Evolutionary conservation across 2,329 filamentous ascomycete genomes (phyloP), one percentile per base, ranked within the genome.

Genomic region (Penicillium sp.): DNA sequence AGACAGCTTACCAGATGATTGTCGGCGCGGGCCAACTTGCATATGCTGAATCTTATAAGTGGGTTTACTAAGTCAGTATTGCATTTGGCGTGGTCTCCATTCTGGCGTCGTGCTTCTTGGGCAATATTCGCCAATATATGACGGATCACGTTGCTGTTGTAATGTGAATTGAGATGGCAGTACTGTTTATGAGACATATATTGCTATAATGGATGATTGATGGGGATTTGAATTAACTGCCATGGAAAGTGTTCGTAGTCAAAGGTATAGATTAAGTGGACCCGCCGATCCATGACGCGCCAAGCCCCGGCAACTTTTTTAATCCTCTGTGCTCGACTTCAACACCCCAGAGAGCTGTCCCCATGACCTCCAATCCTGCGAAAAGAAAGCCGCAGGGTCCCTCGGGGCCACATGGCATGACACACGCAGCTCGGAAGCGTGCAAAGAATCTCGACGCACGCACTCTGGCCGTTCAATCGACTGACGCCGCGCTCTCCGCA

Each of bases 11-110:
- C 51, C 57, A 72, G 39, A 68, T 63, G 39, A 66, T 82, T n/a
- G 68, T 82, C 1, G 49, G 53, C 2, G 75, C 75, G 1, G 75
- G 77, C 0, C 73, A 76, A 47, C 52, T 73, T 35, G 75, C 77
- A 0, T 82, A 72, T 56, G 69, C 77, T 0, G 65, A 73, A 32
- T 72, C 71, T 7, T 83, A 82, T 47, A 72, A 73, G 31, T 80
- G 69, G 52, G 76, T 80, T 3, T 83, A 80, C 53, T 76, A 76
- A 56, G 68, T 69, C 16, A 79, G 75, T 54, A 79, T 82, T 54
- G 77, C 72, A 0, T 82, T 82, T 56, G 79, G 79, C 0, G 66
- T 45, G 0, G 54, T 78, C 0, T 71, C 72, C 4, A 75, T 81
- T 32, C 34, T 80, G n/a, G 69, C 77, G 0, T 71, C 74, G 37